Percentiles rank a stretch among this genome's conserved stretches.
Conservation (phyloP, 2,329 filamentous ascomycete species). For the Cryphonectria nitschkei region DNA sequence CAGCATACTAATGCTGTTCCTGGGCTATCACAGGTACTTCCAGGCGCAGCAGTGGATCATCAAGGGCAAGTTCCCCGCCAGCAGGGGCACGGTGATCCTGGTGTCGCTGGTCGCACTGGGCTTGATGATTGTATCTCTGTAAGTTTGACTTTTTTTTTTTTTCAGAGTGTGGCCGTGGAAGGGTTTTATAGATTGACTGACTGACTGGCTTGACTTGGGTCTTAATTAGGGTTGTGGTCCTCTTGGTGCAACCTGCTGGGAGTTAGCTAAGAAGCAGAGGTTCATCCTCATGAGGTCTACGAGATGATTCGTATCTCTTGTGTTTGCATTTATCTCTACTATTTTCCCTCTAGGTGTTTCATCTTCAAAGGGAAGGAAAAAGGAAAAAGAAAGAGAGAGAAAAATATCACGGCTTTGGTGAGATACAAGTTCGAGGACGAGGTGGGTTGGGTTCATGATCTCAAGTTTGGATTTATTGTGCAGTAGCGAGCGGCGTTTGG, state of each 20-base stretch:
- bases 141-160: not conserved
- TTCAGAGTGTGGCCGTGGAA: too few relatives aligned
- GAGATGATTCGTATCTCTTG: not conserved
- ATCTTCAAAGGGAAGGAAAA: too few relatives aligned
- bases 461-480: not conserved
- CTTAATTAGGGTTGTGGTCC: slow-evolving; percentile 10
- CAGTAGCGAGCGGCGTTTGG: slow-evolving; percentile 4
- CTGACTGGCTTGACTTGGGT: not conserved
- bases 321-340: not conserved
- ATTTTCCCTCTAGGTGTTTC: too few relatives aligned
- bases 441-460: not conserved
- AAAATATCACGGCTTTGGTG: not conserved
- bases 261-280: not conserved
- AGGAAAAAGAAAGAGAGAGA: too few relatives aligned
- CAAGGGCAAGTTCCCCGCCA: slow-evolving; percentile 61
- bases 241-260: slow-evolving; percentile 16
- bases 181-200: not conserved
- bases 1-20: slow-evolving; percentile 72
- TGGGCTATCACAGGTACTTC: slow-evolving; percentile 80
- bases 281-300: not conserved
- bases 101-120: slow-evolving; percentile 68
- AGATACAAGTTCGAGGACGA: not conserved
- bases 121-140: slow-evolving; percentile 62
- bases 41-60: slow-evolving; percentile 81
- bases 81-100: slow-evolving; percentile 67